phyloP scores from a whole-genome alignment of 257 asterid genomes.

The Prunella vulgaris region DNA sequence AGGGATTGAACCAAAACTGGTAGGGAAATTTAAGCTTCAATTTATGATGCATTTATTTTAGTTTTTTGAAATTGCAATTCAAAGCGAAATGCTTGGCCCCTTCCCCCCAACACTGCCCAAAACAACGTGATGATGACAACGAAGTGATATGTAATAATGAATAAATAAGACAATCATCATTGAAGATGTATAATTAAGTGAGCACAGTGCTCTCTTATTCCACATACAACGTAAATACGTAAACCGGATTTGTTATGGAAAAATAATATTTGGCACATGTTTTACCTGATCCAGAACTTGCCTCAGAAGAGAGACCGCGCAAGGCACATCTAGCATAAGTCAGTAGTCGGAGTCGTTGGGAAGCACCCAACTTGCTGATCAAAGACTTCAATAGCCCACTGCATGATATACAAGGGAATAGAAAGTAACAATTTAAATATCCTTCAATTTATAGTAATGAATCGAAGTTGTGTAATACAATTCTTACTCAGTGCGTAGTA shows the following conservation, averaged over 20 bases:
- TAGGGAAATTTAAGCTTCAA: too few relatives aligned
- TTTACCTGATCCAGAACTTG: slow-evolving; percentile 53
- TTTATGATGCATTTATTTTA: not conserved
- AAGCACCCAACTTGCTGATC: slow-evolving; percentile 85
- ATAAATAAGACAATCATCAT: too few relatives aligned
- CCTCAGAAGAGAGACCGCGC: slow-evolving; percentile 45
- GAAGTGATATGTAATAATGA: too few relatives aligned
- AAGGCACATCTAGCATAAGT: slow-evolving; percentile 78
- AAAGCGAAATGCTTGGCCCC: not conserved
- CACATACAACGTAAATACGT: too few relatives aligned
- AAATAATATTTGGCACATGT: not conserved
- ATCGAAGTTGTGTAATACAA: not conserved
- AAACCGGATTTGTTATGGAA: not conserved
- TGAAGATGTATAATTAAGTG: not conserved
- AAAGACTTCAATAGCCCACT: slow-evolving; percentile 87
- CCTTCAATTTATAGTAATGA: not conserved
- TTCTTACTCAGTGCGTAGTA: slow-evolving; percentile 79
- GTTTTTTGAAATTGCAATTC: not conserved
- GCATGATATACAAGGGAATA: slow-evolving; percentile 1
- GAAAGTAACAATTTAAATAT: not conserved
- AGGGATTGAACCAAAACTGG: too few relatives aligned
- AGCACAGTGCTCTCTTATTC: not conserved
- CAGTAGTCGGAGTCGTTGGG: slow-evolving; percentile 58
- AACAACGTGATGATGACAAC: not conserved
- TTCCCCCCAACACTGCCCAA: too few relatives aligned